Evolutionary conservation across 768 basidiomycete genomes (phyloP).

Genomic region (Austroboletus eburneus): DNA sequence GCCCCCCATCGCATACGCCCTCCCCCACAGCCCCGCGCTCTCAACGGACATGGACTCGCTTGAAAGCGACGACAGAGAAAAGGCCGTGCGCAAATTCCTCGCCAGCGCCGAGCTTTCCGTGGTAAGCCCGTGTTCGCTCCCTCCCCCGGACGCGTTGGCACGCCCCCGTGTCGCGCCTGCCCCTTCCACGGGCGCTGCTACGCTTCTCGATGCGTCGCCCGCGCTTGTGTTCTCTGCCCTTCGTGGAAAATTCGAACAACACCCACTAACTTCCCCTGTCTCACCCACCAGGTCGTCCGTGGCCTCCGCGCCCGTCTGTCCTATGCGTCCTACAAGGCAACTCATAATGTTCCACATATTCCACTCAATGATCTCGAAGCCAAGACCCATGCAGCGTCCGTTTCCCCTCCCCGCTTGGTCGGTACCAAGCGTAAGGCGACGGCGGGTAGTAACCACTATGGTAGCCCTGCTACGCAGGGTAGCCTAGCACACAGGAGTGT

Average conservation of each 20-base stretch:
- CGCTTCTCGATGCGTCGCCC: constrained; percentile 1
- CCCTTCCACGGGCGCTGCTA: constrained; percentile 4
- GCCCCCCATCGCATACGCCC: constrained; percentile 63
- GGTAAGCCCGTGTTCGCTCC: constrained; percentile 48
- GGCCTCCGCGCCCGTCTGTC: constrained; percentile 75
- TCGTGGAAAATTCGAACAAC: constrained; percentile 7
- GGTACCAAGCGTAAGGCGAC: constrained; percentile 55
- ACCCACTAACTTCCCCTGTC: constrained; percentile 28
- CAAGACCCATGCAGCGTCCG: constrained; percentile 43
- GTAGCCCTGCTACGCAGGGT: constrained; percentile 50
- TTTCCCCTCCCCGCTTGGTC: constrained; percentile 48
- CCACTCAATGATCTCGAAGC: constrained; percentile 71
- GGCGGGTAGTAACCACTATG: constrained; percentile 42
- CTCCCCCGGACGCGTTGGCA: constrained; percentile 46
- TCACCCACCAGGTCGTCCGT: constrained; percentile 63
- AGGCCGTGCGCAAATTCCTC: constrained; percentile 69
- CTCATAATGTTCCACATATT: constrained; percentile 63
- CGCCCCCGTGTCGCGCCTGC: constrained; percentile 21
- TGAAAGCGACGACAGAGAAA: constrained; percentile 60
- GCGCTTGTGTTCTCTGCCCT: constrained; percentile 3
- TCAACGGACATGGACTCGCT: constrained; percentile 37
- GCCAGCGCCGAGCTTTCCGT: constrained; percentile 77
- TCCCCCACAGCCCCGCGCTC: constrained; percentile 38
- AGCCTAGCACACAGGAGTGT: constrained; percentile 35
- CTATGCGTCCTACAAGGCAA: constrained; percentile 82